phyloP scores from a whole-genome alignment of 306 rosid species.

The Neltuma alba region DNA sequence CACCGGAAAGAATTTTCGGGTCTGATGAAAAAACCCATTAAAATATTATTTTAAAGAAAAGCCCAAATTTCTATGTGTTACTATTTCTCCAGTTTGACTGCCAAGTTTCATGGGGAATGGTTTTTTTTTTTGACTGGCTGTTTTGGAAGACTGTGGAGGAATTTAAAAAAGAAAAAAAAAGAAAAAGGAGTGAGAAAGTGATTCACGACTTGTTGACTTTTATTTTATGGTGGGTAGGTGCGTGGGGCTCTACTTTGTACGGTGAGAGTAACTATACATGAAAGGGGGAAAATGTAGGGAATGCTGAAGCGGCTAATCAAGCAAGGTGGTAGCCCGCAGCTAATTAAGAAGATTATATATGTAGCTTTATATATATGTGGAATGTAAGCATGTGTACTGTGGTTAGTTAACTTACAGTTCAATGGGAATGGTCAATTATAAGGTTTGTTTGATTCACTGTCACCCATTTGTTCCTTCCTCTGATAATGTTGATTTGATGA shows the following conservation, averaged over 20 bases:
- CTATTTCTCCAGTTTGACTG: conserved; percentile 41
- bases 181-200: conserved; percentile 4
- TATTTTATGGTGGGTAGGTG: conserved; percentile 34
- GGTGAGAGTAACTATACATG: neutral
- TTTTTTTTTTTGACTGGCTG: conserved; percentile 41
- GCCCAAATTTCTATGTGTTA: conserved; percentile 21
- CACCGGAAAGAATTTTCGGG: conserved; percentile 84
- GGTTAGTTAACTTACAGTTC: conserved; percentile 2
- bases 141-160: conserved; percentile 32
- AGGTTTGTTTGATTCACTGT: conserved; percentile 31
- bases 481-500: neutral
- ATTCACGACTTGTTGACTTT: conserved; percentile 24
- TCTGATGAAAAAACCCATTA: conserved; percentile 36
- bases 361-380: conserved; percentile 17
- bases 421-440: conserved; percentile 20
- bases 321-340: conserved; percentile 72
- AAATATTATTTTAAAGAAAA: neutral
- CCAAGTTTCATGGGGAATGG: conserved; percentile 28
- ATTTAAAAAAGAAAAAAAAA: neutral
- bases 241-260: conserved; percentile 3
- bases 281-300: conserved; percentile 29
- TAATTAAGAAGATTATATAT: conserved; percentile 30
- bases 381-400: neutral
- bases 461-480: no score
- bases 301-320: conserved; percentile 69